phyloP scores from a whole-genome alignment of 179 eudicot genomes.

The Heliamphora pulchella region DNA sequence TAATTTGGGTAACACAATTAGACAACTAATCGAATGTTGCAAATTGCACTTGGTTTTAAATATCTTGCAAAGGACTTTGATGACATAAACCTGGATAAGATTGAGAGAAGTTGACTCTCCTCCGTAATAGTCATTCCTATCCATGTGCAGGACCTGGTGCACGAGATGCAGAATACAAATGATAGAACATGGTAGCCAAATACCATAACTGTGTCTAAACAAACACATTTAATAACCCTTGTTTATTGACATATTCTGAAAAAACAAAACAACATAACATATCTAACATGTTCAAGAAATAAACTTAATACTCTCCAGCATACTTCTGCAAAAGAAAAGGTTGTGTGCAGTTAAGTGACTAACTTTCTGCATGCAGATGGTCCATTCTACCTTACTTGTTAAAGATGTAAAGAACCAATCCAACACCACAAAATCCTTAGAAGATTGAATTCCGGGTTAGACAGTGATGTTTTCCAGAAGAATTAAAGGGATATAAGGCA shows the following conservation, averaged over 20 bases:
- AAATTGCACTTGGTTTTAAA: not conserved
- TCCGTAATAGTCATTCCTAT: conserved; percentile 42
- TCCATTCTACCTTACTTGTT: too few species aligned
- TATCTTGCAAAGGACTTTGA: not conserved
- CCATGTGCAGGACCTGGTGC: conserved; percentile 39
- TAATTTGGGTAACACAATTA: not conserved
- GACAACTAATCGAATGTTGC: not conserved
- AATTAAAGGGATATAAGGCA: not conserved
- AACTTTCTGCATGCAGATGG: too few species aligned
- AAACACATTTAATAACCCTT: not conserved
- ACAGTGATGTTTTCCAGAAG: not conserved
- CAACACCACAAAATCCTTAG: not conserved
- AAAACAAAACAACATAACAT: not conserved
- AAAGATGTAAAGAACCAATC: not conserved
- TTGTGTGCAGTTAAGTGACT: too few species aligned
- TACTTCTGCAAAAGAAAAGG: too few species aligned
- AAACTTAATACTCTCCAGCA: too few species aligned
- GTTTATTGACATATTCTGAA: too few species aligned
- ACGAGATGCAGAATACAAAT: not conserved
- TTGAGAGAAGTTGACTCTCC: conserved; percentile 42
- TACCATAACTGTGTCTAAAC: not conserved
- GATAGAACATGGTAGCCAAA: not conserved
- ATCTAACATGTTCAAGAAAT: too few species aligned
- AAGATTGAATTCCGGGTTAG: not conserved
- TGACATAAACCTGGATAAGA: conserved; percentile 28